These are phyloP conservation scores for Quercus phellos DNA, from an alignment of 331 rosid genomes.

Conservation along the genomic window DNA sequence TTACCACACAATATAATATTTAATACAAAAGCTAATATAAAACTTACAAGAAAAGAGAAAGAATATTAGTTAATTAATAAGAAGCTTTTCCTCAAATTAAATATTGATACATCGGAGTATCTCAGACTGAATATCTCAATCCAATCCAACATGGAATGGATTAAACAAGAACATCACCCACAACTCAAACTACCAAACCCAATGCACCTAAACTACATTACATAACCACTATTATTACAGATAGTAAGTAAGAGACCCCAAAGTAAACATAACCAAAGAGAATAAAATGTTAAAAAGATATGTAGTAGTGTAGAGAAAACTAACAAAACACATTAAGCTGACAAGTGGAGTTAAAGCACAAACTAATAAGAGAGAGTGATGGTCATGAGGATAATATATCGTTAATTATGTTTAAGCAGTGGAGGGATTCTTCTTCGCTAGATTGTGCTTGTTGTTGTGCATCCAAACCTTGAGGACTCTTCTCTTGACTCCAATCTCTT, in stretches of 20 bases:
- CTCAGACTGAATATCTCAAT: neutral
- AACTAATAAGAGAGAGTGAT: neutral
- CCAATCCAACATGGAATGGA: neutral
- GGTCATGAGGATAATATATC: neutral
- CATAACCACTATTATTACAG: constrained; percentile 1
- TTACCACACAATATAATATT: neutral
- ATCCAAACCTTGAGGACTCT: constrained; percentile 95
- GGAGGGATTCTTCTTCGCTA: constrained; percentile 42
- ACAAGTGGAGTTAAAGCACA: constrained; percentile 11
- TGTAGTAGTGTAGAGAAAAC: neutral
- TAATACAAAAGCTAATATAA: neutral
- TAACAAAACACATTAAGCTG: constrained; percentile 4
- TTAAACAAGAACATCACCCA: constrained; percentile 5
- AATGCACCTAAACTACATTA: constrained; percentile 6
- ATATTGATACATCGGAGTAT: neutral
- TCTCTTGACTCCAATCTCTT: constrained; percentile 75
- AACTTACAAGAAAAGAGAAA: neutral
- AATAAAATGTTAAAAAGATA: constrained; percentile 8
- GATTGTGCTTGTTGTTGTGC: constrained; percentile 87
- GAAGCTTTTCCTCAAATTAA: neutral
- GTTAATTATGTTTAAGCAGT: neutral
- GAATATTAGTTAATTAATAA: neutral
- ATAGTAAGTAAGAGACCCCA: neutral
- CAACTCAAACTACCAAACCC: constrained; percentile 12
- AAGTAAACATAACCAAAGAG: neutral